A percentile compares a stretch with the other conserved stretches of the same genome.
These are phyloP conservation scores for Ustilago curta DNA, from an alignment of 1,284 basidiomycete genomes.

Conservation along the genomic window DNA sequence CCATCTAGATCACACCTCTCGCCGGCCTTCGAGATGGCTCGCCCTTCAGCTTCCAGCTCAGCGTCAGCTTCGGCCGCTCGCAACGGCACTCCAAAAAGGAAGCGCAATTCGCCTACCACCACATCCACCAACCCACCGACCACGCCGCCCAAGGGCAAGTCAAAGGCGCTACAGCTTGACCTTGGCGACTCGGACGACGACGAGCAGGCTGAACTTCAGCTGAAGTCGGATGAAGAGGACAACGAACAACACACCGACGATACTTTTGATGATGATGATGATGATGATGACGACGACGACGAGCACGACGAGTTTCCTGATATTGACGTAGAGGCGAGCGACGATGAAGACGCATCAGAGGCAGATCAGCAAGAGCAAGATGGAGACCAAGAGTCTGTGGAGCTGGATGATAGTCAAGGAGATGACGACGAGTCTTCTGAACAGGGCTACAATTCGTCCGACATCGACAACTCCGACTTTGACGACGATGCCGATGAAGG, in stretches of 20 bases:
- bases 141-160: conserved; percentile 21
- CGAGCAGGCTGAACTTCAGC: conserved; percentile 29
- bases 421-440: conserved; percentile 29
- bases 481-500: conserved; percentile 32
- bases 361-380: conserved; percentile 50
- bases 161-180: conserved; percentile 27
- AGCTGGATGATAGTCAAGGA: conserved; percentile 34
- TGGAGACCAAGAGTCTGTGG: conserved; percentile 51
- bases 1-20: neutral
- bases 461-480: conserved; percentile 40
- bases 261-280: too few relatives aligned
- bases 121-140: conserved; percentile 12
- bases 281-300: too few relatives aligned
- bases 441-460: conserved; percentile 47
- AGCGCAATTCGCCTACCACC: conserved; percentile 24
- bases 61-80: conserved; percentile 32
- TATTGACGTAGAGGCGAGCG: conserved; percentile 70
- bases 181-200: conserved; percentile 32
- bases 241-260: conserved; percentile 36
- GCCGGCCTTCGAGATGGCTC: conserved; percentile 17
- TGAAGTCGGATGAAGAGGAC: conserved; percentile 54
- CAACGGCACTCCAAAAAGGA: conserved; percentile 45
- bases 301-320: conserved; percentile 72
- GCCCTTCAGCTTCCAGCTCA: conserved; percentile 29
- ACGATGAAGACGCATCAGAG: conserved; percentile 50